A percentile compares a stretch with the other conserved stretches of the same genome.
Conservation (phyloP, 1,284 basidiomycete species). For the Malassezia equina region DNA sequence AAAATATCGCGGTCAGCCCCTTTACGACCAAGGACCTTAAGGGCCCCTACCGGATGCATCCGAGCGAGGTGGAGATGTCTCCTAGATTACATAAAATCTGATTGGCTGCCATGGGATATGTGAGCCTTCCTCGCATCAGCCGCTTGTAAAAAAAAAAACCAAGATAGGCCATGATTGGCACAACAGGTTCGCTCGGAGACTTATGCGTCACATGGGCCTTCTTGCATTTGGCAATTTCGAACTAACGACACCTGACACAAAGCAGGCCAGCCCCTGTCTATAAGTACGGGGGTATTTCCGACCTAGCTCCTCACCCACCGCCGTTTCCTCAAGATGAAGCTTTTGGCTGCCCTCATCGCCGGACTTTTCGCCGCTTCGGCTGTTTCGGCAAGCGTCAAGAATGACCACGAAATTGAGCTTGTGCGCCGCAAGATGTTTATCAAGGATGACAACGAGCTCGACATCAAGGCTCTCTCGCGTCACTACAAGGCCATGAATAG, state of each 20-base stretch:
- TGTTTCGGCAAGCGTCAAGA: neutral
- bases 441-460: neutral
- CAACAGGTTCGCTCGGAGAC: neutral
- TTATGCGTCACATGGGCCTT: neutral
- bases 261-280: neutral
- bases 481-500: neutral
- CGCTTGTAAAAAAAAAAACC: neutral
- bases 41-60: neutral
- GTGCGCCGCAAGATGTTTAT: neutral
- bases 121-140: neutral
- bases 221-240: neutral
- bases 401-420: neutral
- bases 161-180: neutral
- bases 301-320: neutral
- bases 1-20: neutral
- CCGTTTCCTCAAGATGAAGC: slow-evolving; percentile 4
- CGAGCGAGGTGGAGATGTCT: neutral
- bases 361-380: slow-evolving; percentile 10
- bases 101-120: neutral
- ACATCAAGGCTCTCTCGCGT: slow-evolving; percentile 5
- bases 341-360: neutral
- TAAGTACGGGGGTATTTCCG: neutral
- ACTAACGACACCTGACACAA: neutral
- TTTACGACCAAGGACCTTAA: neutral
- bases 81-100: neutral